Evolutionary conservation across 2,329 filamentous ascomycete genomes (phyloP).

Genomic region (Penicillium fuscoglaucum): DNA sequence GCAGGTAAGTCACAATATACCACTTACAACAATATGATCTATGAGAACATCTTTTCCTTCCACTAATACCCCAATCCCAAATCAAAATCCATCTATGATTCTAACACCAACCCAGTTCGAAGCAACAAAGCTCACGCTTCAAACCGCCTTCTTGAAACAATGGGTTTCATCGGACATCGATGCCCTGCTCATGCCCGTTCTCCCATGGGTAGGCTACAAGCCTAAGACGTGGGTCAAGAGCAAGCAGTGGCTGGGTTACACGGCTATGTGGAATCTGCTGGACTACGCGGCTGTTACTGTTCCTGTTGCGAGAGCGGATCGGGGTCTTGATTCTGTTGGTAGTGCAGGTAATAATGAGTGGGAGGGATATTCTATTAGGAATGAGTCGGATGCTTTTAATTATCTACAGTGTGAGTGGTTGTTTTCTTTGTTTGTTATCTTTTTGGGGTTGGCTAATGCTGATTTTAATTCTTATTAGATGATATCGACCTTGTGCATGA

Average conservation of each 20-base stretch:
- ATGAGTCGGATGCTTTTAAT: constrained; percentile 52
- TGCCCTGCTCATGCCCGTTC: constrained; percentile 30
- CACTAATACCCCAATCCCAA: no score
- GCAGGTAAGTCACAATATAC: constrained; percentile 10
- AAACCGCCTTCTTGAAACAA: constrained; percentile 23
- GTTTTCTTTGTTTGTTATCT: background rate
- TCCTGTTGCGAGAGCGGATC: constrained; percentile 48
- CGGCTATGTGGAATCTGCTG: constrained; percentile 38
- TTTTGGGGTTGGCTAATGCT: background rate
- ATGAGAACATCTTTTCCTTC: no score
- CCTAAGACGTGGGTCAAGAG: constrained; percentile 13
- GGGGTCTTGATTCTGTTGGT: constrained; percentile 25
- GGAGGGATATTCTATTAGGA: constrained; percentile 37
- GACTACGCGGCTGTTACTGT: constrained; percentile 37
- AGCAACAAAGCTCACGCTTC: constrained; percentile 21
- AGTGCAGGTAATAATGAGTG: constrained; percentile 40
- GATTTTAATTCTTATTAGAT: constrained; percentile 18
- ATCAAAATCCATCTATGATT: no score
- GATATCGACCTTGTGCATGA: constrained; percentile 33
- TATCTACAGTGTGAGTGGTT: constrained; percentile 22
- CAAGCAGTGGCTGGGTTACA: constrained; percentile 38
- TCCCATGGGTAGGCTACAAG: constrained; percentile 28
- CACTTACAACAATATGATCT: background rate
- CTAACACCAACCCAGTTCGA: no score
- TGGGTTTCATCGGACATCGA: constrained; percentile 33